Conservation (phyloP, 106 monocot species). For the Platanthera guangdongensis region DNA sequence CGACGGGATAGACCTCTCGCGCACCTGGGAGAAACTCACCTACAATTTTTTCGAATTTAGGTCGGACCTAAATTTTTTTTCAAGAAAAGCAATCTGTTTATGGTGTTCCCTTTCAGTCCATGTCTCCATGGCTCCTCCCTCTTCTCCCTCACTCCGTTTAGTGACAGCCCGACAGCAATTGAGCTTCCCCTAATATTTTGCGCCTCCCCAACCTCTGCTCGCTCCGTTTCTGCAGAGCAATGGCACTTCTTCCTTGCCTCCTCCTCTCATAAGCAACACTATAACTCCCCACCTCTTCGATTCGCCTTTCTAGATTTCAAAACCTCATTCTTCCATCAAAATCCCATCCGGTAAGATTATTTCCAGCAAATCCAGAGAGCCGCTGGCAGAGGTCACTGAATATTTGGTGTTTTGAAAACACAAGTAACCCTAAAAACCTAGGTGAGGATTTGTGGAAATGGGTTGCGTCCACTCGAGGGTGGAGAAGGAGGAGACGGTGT, state of each 20-base stretch:
- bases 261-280: background rate
- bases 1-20: too few relatives aligned
- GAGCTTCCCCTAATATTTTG: background rate
- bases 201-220: background rate
- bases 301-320: background rate
- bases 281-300: background rate
- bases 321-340: background rate
- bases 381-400: background rate
- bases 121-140: background rate
- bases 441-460: conserved; percentile 23
- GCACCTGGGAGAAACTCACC: too few relatives aligned
- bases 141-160: background rate
- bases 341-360: background rate
- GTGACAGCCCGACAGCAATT: background rate
- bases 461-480: conserved; percentile 61
- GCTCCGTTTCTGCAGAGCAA: too few relatives aligned
- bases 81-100: too few relatives aligned
- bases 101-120: background rate
- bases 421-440: background rate
- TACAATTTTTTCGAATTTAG: too few relatives aligned
- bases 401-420: background rate
- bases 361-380: background rate
- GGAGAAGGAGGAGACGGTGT: conserved; percentile 64
- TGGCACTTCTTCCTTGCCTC: background rate
- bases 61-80: too few relatives aligned